phyloP scores from a whole-genome alignment of 257 asterid species.

The Thymus quinquecostatus region DNA sequence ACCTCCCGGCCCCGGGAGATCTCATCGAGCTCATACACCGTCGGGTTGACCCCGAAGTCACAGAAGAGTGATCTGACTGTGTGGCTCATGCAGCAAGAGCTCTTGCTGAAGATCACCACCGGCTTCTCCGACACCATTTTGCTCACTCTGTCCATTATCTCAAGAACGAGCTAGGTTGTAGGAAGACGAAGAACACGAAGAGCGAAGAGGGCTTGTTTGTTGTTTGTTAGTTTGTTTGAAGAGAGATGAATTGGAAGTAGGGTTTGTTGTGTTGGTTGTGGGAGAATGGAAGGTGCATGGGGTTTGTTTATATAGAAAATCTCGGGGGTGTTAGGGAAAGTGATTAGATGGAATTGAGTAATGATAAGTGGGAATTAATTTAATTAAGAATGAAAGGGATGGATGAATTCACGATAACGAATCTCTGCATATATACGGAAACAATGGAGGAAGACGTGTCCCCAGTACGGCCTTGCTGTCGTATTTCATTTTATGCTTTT shows the following conservation, averaged over 20 bases:
- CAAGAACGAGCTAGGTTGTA: not conserved
- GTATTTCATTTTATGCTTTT: not conserved
- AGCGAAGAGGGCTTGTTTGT: too few relatives aligned
- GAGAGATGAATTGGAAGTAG: not conserved
- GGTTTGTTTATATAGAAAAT: constrained; percentile 41
- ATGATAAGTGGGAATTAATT: not conserved
- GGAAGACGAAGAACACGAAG: not conserved
- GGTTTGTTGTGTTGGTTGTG: constrained; percentile 32
- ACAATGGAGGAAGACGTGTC: constrained; percentile 30
- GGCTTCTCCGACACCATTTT: constrained; percentile 52
- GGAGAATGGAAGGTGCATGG: constrained; percentile 39
- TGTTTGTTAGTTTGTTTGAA: too few relatives aligned
- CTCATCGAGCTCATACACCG: constrained; percentile 54
- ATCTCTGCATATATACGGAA: constrained; percentile 45
- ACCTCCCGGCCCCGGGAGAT: constrained; percentile 43
- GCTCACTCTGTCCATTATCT: constrained; percentile 40
- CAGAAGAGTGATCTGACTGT: constrained; percentile 40
- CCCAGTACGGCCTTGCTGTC: constrained; percentile 41
- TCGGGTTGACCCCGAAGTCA: constrained; percentile 50
- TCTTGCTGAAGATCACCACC: constrained; percentile 58
- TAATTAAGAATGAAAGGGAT: not conserved
- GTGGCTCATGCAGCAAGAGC: constrained; percentile 61
- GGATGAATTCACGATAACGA: constrained; percentile 42
- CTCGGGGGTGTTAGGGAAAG: constrained; percentile 27
- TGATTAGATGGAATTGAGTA: not conserved